phyloP scores from a whole-genome alignment of 179 eudicot species.

The Heliamphora pulchella region DNA sequence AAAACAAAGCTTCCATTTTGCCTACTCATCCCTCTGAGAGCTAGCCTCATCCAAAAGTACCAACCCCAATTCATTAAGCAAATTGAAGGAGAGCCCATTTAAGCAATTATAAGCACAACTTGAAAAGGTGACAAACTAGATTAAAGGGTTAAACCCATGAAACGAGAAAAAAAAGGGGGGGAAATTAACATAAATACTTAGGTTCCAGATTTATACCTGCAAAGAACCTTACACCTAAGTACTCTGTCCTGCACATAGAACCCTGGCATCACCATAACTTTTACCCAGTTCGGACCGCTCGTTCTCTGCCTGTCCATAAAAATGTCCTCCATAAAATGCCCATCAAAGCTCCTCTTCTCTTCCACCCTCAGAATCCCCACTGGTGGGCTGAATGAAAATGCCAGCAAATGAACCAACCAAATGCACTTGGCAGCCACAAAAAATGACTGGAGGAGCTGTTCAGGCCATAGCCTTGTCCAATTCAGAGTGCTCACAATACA shows the following conservation, averaged over 20 bases:
- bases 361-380: slow-evolving; percentile 72
- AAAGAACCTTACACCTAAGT: slow-evolving; percentile 84
- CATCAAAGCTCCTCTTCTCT: slow-evolving; percentile 59
- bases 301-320: slow-evolving; percentile 53
- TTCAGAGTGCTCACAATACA: slow-evolving; percentile 48
- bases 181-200: slow-evolving; percentile 12
- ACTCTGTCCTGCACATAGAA: slow-evolving; percentile 84
- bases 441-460: slow-evolving; percentile 79
- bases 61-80: neutral
- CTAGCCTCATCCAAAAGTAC: too few species aligned
- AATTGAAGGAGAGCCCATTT: neutral
- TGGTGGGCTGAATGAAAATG: slow-evolving; percentile 72
- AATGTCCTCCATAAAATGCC: slow-evolving; percentile 81
- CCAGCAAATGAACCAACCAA: slow-evolving; percentile 90
- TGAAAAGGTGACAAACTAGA: neutral
- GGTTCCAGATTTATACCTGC: slow-evolving; percentile 65
- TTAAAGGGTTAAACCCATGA: neutral
- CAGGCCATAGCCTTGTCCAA: slow-evolving; percentile 91
- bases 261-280: slow-evolving; percentile 96
- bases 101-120: neutral
- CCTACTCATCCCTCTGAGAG: too few species aligned
- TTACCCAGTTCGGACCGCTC: slow-evolving; percentile 52
- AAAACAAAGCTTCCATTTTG: too few species aligned
- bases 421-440: slow-evolving; percentile 93
- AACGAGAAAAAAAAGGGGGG: neutral